Base-by-base conservation (phyloP, 768 basidiomycete genomes). In the Paxillus ammoniavirescens region DNA sequence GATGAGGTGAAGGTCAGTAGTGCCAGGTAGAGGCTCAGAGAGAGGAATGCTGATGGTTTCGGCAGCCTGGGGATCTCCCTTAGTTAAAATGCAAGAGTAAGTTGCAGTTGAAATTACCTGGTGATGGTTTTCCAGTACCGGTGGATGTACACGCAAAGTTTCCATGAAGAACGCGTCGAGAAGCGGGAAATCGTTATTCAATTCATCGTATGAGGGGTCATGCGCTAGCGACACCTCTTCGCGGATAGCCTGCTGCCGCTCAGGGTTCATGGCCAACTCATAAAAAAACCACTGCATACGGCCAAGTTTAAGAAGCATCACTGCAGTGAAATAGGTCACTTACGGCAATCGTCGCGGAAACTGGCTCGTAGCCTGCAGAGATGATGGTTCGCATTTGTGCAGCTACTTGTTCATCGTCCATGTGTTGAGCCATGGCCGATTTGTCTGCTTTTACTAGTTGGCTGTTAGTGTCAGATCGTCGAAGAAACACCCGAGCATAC, bases 101-200 rank as follows among this genome's bases (percentile, higher is more conserved):
- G 9, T 45, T 38, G 18, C 17, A 38, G 31, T 45, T 26, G 30
- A 26, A 61, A 57, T 47, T 37, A 78, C 82, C 70, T 83, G 80
- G 52, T 87, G 84, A 60, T 86, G 82, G 57, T 86, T 85, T 64
- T 86, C 84, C 28, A 82, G 61, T 33, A 87, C 77, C 1, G 84
- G 76, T 15, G 85, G 79, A 59, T 86, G 82, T 43, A 86, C 63
- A 28, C 86, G 79, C 15, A 87, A 68, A 3, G 80, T 80, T 65
- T 87, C 85, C 59, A 80, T 79, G 42, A 87, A 53, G 8, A 83
- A 78, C 2, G 83, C 82, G 48, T 87, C 81, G 15, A 89, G 73
- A 41, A 85, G 71, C 1, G 82, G 80, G 54, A 75, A 77, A 40
- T 73, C 68, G 57, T 67, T 72, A 49, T 77, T 79, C 50, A 84